Percentiles rank a stretch among this genome's conserved stretches.
Evolutionary conservation across 164 flowering plant species (phyloP).

Genomic region (Platanus orientalis): DNA sequence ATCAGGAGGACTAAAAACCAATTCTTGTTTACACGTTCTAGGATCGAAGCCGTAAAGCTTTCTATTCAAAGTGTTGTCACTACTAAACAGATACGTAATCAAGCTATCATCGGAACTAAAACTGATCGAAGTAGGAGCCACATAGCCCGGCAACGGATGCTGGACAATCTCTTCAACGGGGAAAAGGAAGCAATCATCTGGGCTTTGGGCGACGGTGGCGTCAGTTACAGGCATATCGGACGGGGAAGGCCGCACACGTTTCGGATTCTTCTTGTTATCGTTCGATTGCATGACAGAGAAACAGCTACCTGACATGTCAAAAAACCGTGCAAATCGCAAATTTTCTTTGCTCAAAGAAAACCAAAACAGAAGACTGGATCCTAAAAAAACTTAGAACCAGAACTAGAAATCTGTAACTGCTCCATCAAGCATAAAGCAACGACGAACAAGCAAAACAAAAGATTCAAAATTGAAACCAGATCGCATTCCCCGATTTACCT

Average conservation of each 20-base stretch:
- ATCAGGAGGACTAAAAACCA: slow-evolving; percentile 77
- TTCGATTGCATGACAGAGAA: slow-evolving; percentile 75
- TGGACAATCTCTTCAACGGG: slow-evolving; percentile 82
- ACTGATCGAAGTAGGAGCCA: slow-evolving; percentile 49
- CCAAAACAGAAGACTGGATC: too few species aligned
- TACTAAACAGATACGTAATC: slow-evolving; percentile 66
- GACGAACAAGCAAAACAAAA: background rate
- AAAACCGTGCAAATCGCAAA: too few species aligned
- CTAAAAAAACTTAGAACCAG: too few species aligned
- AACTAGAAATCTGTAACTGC: background rate
- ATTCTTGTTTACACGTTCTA: slow-evolving; percentile 42
- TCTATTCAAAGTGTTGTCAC: slow-evolving; percentile 63
- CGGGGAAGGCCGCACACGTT: slow-evolving; percentile 31
- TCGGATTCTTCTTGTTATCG: slow-evolving; percentile 49
- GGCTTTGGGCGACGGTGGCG: slow-evolving; percentile 19
- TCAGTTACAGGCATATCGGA: slow-evolving; percentile 61
- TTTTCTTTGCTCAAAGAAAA: too few species aligned
- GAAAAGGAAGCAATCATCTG: slow-evolving; percentile 43
- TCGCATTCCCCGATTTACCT: background rate
- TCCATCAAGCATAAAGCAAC: background rate
- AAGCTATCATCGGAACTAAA: slow-evolving; percentile 78
- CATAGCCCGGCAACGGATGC: slow-evolving; percentile 79
- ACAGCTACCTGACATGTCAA: background rate
- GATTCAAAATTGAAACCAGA: background rate
- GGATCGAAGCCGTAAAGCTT: slow-evolving; percentile 65